A percentile compares a stretch with the other conserved stretches of the same genome.
Evolutionary conservation across 345 rosid species (phyloP).

Genomic region (Dimocarpus longan): DNA sequence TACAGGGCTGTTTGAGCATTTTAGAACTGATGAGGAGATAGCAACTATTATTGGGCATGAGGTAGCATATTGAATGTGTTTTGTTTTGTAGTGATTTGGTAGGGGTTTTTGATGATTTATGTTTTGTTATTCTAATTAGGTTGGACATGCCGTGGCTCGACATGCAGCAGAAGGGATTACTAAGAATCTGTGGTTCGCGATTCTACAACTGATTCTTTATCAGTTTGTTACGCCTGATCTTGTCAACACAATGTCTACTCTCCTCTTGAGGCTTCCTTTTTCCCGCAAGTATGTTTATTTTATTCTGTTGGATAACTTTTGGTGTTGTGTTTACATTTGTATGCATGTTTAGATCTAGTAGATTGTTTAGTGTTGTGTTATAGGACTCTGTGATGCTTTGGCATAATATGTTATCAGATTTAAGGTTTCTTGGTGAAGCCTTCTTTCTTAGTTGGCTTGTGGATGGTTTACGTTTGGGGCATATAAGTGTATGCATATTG

Average conservation of each 20-base stretch:
- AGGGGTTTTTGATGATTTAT: slow-evolving; percentile 13
- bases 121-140: slow-evolving; percentile 43
- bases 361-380: background rate
- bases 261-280: slow-evolving; percentile 87
- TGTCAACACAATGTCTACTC: slow-evolving; percentile 71
- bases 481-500: background rate
- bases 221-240: slow-evolving; percentile 82
- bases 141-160: slow-evolving; percentile 91
- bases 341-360: background rate
- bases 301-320: background rate
- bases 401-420: background rate
- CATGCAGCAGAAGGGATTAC: slow-evolving; percentile 77
- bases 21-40: slow-evolving; percentile 78
- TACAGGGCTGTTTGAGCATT: slow-evolving; percentile 78
- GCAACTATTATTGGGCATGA: slow-evolving; percentile 92
- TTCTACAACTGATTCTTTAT: slow-evolving; percentile 64
- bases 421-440: background rate
- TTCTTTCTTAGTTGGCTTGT: background rate
- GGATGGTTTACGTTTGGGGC: background rate
- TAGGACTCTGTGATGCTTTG: background rate
- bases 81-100: background rate
- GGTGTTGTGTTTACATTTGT: background rate
- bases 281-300: slow-evolving; percentile 64
- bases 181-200: slow-evolving; percentile 78
- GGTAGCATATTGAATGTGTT: slow-evolving; percentile 39